Conservation (phyloP, 148 eudicot species). For the Chenopodium berlandieri region DNA sequence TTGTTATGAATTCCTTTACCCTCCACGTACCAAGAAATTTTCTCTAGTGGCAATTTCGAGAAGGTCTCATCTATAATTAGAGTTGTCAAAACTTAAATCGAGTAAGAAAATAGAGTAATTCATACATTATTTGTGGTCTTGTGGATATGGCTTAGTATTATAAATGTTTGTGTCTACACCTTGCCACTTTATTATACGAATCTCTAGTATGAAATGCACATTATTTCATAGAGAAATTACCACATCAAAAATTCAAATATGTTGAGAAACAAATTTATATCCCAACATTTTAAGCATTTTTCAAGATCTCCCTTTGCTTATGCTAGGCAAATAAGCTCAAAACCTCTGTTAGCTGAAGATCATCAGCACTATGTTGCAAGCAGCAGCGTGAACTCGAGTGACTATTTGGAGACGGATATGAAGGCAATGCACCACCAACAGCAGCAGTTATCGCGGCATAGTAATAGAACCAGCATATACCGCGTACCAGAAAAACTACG, state of each 20-base stretch:
- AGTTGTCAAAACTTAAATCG: no score
- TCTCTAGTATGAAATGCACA: background rate
- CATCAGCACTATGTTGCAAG: background rate
- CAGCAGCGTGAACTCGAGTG: background rate
- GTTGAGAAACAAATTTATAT: slow-evolving; percentile 5
- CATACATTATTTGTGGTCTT: no score
- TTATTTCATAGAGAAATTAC: background rate
- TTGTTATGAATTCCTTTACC: no score
- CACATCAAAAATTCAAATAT: background rate
- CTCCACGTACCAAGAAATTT: no score
- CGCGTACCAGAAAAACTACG: slow-evolving; percentile 21
- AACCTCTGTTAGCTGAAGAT: background rate
- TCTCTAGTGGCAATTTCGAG: no score
- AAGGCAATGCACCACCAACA: slow-evolving; percentile 2
- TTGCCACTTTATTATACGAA: no score
- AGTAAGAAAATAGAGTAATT: no score
- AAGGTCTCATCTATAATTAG: no score
- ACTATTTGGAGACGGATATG: background rate
- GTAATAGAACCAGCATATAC: slow-evolving; percentile 9
- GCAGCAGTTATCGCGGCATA: background rate
- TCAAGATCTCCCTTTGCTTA: background rate
- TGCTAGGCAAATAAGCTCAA: background rate
- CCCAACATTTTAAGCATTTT: background rate
- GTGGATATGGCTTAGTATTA: no score
- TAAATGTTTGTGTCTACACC: no score